These are phyloP conservation scores for Pseudovirgaria hyperparasitica DNA, from an alignment of 2,329 filamentous ascomycete species.

Conservation along the genomic window DNA sequence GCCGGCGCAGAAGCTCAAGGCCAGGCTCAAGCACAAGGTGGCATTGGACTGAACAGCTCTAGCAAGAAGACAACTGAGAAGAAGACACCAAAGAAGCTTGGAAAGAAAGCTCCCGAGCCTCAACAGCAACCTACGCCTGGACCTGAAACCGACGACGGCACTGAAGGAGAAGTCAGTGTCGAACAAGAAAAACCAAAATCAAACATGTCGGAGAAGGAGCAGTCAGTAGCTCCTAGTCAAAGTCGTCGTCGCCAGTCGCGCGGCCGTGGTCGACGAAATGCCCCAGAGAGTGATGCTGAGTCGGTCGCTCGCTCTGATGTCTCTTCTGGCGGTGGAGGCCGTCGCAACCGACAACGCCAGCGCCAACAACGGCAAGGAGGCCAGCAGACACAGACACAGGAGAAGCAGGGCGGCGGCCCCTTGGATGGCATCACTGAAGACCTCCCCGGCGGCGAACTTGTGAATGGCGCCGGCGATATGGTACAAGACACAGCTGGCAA, in stretches of 20 bases:
- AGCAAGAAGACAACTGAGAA: slow-evolving; percentile 30
- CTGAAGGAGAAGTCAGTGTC: slow-evolving; percentile 21
- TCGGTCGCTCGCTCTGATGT: slow-evolving; percentile 41
- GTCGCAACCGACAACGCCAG: slow-evolving; percentile 41
- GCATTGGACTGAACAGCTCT: slow-evolving; percentile 7
- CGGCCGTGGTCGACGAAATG: slow-evolving; percentile 33
- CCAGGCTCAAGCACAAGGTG: slow-evolving; percentile 7
- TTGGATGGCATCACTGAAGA: slow-evolving; percentile 44
- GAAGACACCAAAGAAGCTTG: slow-evolving; percentile 37
- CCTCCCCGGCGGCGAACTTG: slow-evolving; percentile 38
- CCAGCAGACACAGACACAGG: slow-evolving; percentile 27
- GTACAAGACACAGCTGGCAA: slow-evolving; percentile 44
- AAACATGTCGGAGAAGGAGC: slow-evolving; percentile 20
- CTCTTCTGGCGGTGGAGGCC: slow-evolving; percentile 39
- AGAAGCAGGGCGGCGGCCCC: slow-evolving; percentile 32
- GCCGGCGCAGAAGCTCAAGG: slow-evolving; percentile 10
- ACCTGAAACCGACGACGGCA: slow-evolving; percentile 26
- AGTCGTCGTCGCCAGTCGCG: slow-evolving; percentile 37
- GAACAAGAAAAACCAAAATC: too few species aligned
- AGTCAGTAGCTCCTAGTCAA: slow-evolving; percentile 29
- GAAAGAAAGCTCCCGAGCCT: slow-evolving; percentile 27
- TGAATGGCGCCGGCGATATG: slow-evolving; percentile 40
- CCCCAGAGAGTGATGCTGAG: slow-evolving; percentile 38
- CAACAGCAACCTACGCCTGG: slow-evolving; percentile 33
- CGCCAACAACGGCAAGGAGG: slow-evolving; percentile 33